Percentiles rank a stretch among this genome's conserved stretches.
Evolutionary conservation across 345 rosid genomes (phyloP).

Genomic region (Ricinus communis): DNA sequence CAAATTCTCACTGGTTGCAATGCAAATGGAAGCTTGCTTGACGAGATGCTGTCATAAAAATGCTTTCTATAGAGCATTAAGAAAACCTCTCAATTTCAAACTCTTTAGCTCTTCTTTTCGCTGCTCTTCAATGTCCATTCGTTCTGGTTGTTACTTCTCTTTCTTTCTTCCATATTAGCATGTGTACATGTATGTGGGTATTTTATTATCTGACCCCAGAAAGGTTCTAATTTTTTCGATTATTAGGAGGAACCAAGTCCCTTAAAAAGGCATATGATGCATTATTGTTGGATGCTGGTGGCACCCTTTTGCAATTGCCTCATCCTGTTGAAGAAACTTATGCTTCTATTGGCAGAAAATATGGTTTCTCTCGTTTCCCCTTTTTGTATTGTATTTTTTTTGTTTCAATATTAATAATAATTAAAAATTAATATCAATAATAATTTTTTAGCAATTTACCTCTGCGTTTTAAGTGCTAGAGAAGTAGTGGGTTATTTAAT

Average conservation of each 20-base stretch:
- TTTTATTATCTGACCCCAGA: not conserved
- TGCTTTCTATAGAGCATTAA: conserved; percentile 40
- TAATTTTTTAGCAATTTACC: not conserved
- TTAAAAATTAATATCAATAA: no score
- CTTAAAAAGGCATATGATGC: conserved; percentile 65
- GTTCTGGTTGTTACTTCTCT: conserved; percentile 34
- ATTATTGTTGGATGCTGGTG: conserved; percentile 82
- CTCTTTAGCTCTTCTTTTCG: conserved; percentile 23
- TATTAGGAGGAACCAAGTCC: conserved; percentile 30
- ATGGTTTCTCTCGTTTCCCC: conserved; percentile 42
- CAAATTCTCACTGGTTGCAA: no score
- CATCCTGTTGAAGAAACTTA: conserved; percentile 78
- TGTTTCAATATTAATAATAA: no score
- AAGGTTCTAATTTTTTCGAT: not conserved
- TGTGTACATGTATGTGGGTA: not conserved
- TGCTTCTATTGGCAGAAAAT: conserved; percentile 71
- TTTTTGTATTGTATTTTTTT: no score
- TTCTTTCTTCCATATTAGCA: not conserved
- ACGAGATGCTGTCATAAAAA: conserved; percentile 44
- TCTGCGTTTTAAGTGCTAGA: no score
- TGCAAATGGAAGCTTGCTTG: conserved; percentile 70
- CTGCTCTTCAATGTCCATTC: conserved; percentile 39
- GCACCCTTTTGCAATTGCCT: conserved; percentile 78
- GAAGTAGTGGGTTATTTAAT: not conserved
- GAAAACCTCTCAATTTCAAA: conserved; percentile 35